A percentile compares a stretch with the other conserved stretches of the same genome.
Evolutionary conservation across 345 rosid genomes (phyloP).

Genomic region (Pseudoturritis turrita): DNA sequence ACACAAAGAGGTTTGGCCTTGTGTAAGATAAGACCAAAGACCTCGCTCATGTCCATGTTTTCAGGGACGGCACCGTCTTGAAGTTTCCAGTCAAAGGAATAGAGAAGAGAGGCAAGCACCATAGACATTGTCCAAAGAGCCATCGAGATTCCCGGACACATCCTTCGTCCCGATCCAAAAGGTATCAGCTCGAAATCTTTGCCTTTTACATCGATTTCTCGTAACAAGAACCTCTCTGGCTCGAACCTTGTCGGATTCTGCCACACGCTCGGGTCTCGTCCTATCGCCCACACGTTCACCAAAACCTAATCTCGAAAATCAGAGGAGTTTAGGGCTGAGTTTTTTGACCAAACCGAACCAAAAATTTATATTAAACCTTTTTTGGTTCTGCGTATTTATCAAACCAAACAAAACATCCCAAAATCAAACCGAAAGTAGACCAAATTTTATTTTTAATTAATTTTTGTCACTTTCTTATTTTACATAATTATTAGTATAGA

Average conservation of each 20-base stretch:
- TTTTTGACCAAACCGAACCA: not conserved
- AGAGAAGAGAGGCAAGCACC: slow-evolving; percentile 41
- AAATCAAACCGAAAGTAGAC: not conserved
- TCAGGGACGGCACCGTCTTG: slow-evolving; percentile 24
- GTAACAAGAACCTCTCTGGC: slow-evolving; percentile 30
- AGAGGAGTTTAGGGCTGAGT: not conserved
- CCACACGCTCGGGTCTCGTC: slow-evolving; percentile 37
- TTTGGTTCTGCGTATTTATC: not conserved
- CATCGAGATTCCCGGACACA: slow-evolving; percentile 34
- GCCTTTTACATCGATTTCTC: slow-evolving; percentile 21
- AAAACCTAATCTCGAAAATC: slow-evolving; percentile 10
- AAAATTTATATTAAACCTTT: not conserved
- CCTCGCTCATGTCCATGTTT: slow-evolving; percentile 38
- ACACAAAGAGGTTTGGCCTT: slow-evolving; percentile 30
- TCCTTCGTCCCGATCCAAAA: slow-evolving; percentile 27
- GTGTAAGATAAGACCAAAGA: slow-evolving; percentile 21
- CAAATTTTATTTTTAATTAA: too few relatives aligned
- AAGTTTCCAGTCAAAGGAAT: slow-evolving; percentile 44
- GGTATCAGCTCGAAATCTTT: slow-evolving; percentile 25
- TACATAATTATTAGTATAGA: too few relatives aligned
- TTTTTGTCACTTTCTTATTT: too few relatives aligned
- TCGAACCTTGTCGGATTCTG: slow-evolving; percentile 26
- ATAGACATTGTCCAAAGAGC: slow-evolving; percentile 34
- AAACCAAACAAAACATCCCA: not conserved
- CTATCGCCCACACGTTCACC: slow-evolving; percentile 36